Evolutionary conservation across 495 filamentous ascomycete species (phyloP), one percentile per base, ranked within the genome.

Genomic region (Penicillium simplicissimum): DNA sequence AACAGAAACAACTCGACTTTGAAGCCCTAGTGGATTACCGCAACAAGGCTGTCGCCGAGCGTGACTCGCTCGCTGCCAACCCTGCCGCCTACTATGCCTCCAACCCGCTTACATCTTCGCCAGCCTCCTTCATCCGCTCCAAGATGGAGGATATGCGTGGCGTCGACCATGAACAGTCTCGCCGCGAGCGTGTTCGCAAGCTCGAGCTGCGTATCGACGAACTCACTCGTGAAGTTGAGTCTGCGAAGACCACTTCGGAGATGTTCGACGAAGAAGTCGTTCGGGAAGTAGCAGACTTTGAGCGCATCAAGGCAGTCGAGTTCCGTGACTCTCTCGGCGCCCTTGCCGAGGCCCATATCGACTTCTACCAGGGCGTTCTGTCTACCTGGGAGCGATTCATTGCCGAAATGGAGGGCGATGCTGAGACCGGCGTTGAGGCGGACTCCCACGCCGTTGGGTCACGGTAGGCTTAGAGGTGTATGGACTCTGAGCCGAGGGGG

Each of bases 121-220:
- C 94, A 0, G 88, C 90, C 17, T 90, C 90, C n/a, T 98, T 97
- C 79, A 85, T 98, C 62, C 89, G 93, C 36, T 87, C 86, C 60
- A 98, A 98, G 76, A 89, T 98, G 75, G 95, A 98, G 71, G 95
- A 98, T 71, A 92, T 97, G 69, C 87, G 95, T 14, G 96, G 95
- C 13, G 93, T 98, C 6, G 95, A 98, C 73, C 95, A 98, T 71
- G 95, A 98, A 73, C 91, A 94, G 69, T 85, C 87, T 14, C 89
- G 92, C 1, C 85, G 91, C 5, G 93, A 98, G 63, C 85, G 93
- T 23, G 81, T 92, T 37, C 84, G 95, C 15, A 96, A 94, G 77
- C 82, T 97, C 7, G 95, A 98, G 76, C 81, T 97, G 35, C 87
- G 89, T 60, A 97, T 98, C 64, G 90, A 96, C 66, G 88, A 93